These are phyloP conservation scores for Pichia membranifaciens DNA, from an alignment of 805 yeast species.

Conservation along the genomic window DNA sequence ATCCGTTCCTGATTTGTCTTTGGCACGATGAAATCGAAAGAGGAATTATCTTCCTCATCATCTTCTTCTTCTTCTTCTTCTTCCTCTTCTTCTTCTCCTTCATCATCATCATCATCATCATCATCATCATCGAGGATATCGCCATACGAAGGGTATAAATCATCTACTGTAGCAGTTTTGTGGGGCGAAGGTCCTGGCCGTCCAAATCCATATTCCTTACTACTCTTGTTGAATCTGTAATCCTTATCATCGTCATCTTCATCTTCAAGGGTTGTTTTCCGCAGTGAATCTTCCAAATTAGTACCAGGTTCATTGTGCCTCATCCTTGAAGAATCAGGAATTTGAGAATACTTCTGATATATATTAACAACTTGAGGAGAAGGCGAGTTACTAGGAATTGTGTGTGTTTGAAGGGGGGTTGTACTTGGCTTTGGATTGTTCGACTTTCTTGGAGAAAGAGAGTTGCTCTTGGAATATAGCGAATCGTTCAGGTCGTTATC, in stretches of 20 bases:
- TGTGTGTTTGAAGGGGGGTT: neutral
- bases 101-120: conserved; percentile 7
- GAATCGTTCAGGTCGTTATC: conserved; percentile 3
- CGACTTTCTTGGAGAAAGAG: neutral
- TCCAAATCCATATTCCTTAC: no score
- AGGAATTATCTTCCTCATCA: conserved; percentile 6
- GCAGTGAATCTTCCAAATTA: neutral
- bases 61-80: no score
- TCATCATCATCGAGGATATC: conserved; percentile 5
- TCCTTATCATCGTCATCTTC: no score
- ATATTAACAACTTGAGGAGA: conserved; percentile 29
- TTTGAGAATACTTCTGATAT: conserved; percentile 30
- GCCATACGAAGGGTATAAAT: conserved; percentile 22
- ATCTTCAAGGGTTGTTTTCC: neutral
- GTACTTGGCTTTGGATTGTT: no score
- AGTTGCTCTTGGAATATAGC: neutral
- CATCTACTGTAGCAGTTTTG: conserved; percentile 8
- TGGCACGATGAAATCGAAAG: conserved; percentile 10
- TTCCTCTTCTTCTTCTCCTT: no score
- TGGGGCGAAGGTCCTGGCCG: neutral
- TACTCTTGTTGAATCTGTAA: no score
- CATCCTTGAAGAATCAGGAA: conserved; percentile 17
- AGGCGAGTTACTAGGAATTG: conserved; percentile 7
- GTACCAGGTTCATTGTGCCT: neutral
- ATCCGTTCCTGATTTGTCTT: conserved; percentile 15